Evolutionary conservation across 2,329 filamentous ascomycete genomes (phyloP).

Genomic region (Sphaceloma murrayae): DNA sequence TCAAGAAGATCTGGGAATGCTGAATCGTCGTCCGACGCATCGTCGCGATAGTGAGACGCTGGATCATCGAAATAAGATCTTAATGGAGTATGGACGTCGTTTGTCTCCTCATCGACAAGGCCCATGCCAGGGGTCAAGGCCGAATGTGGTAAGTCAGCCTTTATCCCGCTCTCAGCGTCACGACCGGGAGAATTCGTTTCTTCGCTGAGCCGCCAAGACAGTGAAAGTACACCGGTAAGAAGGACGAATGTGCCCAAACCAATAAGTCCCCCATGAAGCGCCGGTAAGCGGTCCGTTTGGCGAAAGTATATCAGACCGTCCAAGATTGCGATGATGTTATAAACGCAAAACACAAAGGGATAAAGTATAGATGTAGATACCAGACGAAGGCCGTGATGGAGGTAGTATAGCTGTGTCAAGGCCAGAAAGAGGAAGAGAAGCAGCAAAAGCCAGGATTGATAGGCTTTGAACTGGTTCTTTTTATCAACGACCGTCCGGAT

Average conservation of each 20-base stretch:
- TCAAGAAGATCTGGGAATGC: slow-evolving; percentile 14
- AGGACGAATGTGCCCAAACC: slow-evolving; percentile 78
- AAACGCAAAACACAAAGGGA: slow-evolving; percentile 94
- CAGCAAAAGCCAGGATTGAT: slow-evolving; percentile 90
- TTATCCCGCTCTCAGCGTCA: slow-evolving; percentile 43
- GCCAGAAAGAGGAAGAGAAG: slow-evolving; percentile 71
- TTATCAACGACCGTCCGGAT: slow-evolving; percentile 77
- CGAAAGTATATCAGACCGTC: slow-evolving; percentile 96
- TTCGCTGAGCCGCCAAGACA: slow-evolving; percentile 88
- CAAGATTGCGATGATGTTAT: slow-evolving; percentile 97
- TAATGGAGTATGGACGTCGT: slow-evolving; percentile 15
- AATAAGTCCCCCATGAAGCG: slow-evolving; percentile 69
- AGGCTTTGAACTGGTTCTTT: slow-evolving; percentile 87
- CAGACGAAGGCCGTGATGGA: slow-evolving; percentile 86
- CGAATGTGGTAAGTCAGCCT: slow-evolving; percentile 44
- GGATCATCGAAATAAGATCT: slow-evolving; percentile 13
- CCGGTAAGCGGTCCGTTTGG: slow-evolving; percentile 70
- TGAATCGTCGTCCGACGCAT: slow-evolving; percentile 19
- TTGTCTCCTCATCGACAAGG: slow-evolving; percentile 56
- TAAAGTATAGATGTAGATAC: slow-evolving; percentile 94
- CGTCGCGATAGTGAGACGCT: slow-evolving; percentile 15
- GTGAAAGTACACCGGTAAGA: slow-evolving; percentile 74
- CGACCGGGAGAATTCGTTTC: slow-evolving; percentile 44
- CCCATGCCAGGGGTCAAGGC: slow-evolving; percentile 74
- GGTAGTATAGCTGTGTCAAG: slow-evolving; percentile 84